Evolutionary conservation across 306 rosid genomes (phyloP).

Genomic region (Ormosia emarginata): DNA sequence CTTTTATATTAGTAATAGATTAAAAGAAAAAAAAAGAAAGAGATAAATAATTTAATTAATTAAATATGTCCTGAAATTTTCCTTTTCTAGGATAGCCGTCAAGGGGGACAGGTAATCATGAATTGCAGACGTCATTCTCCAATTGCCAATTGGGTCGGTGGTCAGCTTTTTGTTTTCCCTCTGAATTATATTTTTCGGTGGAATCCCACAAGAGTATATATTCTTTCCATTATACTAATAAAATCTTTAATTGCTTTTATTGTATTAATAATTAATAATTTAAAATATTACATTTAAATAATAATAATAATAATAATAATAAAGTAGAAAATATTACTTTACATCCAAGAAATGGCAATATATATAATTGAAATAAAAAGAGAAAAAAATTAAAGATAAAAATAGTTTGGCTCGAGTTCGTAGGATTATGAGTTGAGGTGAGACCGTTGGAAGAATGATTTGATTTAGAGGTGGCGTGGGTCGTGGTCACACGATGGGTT

Average conservation of each 20-base stretch:
- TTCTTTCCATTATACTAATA: not conserved
- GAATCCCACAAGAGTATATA: not conserved
- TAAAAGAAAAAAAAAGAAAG: not conserved
- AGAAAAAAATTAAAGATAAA: not conserved
- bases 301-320: too few species aligned
- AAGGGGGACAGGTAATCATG: conserved; percentile 21
- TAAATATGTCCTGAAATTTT: not conserved
- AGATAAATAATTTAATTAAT: not conserved
- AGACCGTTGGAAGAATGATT: not conserved
- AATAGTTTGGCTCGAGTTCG: not conserved
- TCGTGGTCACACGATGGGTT: not conserved
- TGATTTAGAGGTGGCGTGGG: not conserved
- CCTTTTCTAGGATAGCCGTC: not conserved
- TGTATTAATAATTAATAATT: not conserved
- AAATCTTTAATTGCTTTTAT: not conserved
- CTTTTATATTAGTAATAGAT: too few species aligned
- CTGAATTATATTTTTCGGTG: too few species aligned
- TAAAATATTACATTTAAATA: not conserved
- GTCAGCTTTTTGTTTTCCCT: conserved; percentile 3
- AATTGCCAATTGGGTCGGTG: conserved; percentile 26
- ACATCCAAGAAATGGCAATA: not conserved
- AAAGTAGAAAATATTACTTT: not conserved
- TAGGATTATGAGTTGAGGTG: too few species aligned
- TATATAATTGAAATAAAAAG: too few species aligned
- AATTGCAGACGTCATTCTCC: conserved; percentile 25